Conservation (phyloP, 768 basidiomycete genomes). For the Cystofilobasidium macerans region DNA sequence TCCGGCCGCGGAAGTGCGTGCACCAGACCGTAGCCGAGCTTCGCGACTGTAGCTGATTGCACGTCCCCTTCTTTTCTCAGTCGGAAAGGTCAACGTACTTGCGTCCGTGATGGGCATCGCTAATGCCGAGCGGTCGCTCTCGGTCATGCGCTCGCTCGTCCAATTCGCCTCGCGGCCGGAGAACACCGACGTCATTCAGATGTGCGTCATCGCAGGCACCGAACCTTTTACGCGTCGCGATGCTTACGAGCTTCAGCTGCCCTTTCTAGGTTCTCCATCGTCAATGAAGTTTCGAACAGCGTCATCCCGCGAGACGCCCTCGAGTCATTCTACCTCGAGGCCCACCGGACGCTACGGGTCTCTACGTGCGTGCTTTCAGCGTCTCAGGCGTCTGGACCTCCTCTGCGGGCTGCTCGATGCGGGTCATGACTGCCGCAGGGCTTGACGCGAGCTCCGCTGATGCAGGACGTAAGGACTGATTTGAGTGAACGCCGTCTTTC, state of each 20-base stretch:
- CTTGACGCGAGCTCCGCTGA: no score
- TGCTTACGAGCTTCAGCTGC: neutral
- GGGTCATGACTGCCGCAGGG: no score
- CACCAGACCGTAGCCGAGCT: no score
- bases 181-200: slow-evolving; percentile 66
- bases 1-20: no score
- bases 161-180: slow-evolving; percentile 87
- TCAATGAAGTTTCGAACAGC: slow-evolving; percentile 66
- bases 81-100: neutral
- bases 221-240: neutral
- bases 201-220: slow-evolving; percentile 36
- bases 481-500: no score
- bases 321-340: slow-evolving; percentile 53
- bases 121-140: slow-evolving; percentile 79
- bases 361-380: neutral
- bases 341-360: slow-evolving; percentile 66
- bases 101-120: slow-evolving; percentile 64
- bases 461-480: no score
- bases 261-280: slow-evolving; percentile 55
- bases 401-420: slow-evolving; percentile 41
- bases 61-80: neutral
- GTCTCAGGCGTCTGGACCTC: neutral
- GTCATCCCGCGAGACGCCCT: slow-evolving; percentile 44
- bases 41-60: no score
- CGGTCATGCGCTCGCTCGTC: slow-evolving; percentile 74